These are phyloP conservation scores for Lactarius quietus DNA, from an alignment of 768 basidiomycete genomes.

Conservation along the genomic window DNA sequence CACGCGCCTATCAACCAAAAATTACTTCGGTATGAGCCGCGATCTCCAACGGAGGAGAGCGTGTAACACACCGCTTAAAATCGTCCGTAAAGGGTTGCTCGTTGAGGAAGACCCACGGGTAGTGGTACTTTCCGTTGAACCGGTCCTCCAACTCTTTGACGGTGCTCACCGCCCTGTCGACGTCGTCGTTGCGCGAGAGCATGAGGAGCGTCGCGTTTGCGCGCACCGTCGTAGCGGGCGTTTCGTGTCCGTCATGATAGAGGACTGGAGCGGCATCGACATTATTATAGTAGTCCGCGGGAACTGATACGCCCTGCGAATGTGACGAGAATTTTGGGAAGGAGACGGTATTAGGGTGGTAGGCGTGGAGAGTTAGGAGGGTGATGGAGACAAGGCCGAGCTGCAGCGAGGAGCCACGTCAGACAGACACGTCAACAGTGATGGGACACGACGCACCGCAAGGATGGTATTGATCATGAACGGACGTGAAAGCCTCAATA, in stretches of 20 bases:
- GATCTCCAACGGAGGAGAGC: too few relatives aligned
- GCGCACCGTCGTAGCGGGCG: not conserved
- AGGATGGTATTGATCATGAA: not conserved
- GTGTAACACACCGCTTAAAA: slow-evolving; percentile 56
- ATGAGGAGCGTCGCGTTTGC: slow-evolving; percentile 37
- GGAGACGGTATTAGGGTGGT: not conserved
- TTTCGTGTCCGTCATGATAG: not conserved
- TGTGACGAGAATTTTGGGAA: not conserved
- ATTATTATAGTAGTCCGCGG: not conserved
- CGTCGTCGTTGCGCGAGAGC: slow-evolving; percentile 67
- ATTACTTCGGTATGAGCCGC: not conserved
- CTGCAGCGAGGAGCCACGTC: not conserved
- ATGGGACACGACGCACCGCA: not conserved
- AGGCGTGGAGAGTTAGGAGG: not conserved
- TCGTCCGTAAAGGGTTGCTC: slow-evolving; percentile 73
- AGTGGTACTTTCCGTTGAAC: slow-evolving; percentile 76
- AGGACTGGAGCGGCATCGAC: not conserved
- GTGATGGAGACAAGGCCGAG: not conserved
- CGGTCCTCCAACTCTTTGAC: slow-evolving; percentile 80
- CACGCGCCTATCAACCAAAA: slow-evolving; percentile 29
- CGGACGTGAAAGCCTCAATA: slow-evolving; percentile 1
- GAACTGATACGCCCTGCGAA: too few relatives aligned
- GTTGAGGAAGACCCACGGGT: slow-evolving; percentile 89
- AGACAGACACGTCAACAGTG: not conserved
- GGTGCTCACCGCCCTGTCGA: slow-evolving; percentile 55